These are phyloP conservation scores for Pistacia atlantica DNA, from an alignment of 345 rosid species.

Conservation along the genomic window DNA sequence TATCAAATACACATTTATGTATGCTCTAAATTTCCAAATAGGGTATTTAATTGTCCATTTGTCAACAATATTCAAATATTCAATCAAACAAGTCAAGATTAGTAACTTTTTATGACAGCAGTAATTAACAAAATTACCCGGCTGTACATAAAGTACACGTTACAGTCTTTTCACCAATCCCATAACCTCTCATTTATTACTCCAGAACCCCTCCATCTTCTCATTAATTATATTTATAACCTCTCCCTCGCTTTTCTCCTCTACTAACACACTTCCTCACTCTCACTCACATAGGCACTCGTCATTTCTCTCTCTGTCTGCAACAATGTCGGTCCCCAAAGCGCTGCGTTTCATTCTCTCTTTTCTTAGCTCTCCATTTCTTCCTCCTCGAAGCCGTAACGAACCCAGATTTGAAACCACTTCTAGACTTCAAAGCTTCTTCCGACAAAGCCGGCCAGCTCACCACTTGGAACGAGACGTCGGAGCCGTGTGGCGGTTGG, in stretches of 20 bases:
- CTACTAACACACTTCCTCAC: conserved; percentile 1
- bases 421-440: conserved; percentile 54
- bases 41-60: no score
- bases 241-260: neutral
- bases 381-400: conserved; percentile 28
- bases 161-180: conserved; percentile 15
- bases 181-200: conserved; percentile 12
- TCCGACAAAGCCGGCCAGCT: conserved; percentile 61
- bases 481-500: conserved; percentile 58
- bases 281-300: neutral
- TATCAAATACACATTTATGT: no score
- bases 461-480: conserved; percentile 58
- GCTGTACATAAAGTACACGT: neutral
- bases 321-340: conserved; percentile 50
- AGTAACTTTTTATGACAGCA: no score
- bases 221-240: conserved; percentile 23
- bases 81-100: neutral
- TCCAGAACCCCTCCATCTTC: conserved; percentile 24
- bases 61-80: no score
- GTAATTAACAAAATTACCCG: neutral
- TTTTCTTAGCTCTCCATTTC: conserved; percentile 6
- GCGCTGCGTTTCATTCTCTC: conserved; percentile 8
- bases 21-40: no score
- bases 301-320: conserved; percentile 12
- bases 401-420: conserved; percentile 54